Conservation (phyloP, 805 yeast genomes). For the Tetrapisispora taiwanensis region DNA sequence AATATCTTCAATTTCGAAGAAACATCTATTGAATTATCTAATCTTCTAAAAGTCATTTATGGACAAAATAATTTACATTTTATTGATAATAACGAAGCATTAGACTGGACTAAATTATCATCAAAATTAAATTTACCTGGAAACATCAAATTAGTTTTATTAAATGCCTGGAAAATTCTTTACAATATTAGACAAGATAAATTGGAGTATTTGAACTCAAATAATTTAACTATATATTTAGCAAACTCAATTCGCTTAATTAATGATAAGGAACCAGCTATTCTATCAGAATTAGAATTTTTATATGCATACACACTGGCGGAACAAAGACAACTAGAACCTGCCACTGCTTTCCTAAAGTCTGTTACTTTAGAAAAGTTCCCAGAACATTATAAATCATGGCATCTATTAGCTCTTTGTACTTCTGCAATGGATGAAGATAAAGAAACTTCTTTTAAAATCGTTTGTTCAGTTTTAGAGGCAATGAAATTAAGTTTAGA, state of each 20-base stretch:
- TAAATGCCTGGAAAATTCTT: slow-evolving; percentile 19
- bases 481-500: slow-evolving; percentile 30
- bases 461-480: slow-evolving; percentile 43
- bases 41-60: slow-evolving; percentile 13
- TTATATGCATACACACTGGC: slow-evolving; percentile 43
- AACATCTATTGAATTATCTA: slow-evolving; percentile 5
- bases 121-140: slow-evolving; percentile 15
- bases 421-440: slow-evolving; percentile 48
- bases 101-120: slow-evolving; percentile 16
- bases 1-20: slow-evolving; percentile 12
- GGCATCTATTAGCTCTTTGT: slow-evolving; percentile 60
- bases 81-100: slow-evolving; percentile 10
- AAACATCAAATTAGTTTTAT: slow-evolving; percentile 9
- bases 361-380: slow-evolving; percentile 36
- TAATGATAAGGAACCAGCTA: neutral
- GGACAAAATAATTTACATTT: neutral
- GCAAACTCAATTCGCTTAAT: slow-evolving; percentile 18
- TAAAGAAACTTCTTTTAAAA: slow-evolving; percentile 43
- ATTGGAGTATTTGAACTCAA: slow-evolving; percentile 11
- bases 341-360: slow-evolving; percentile 39
- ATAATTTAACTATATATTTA: slow-evolving; percentile 12
- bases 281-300: slow-evolving; percentile 20
- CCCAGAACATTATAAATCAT: slow-evolving; percentile 49
- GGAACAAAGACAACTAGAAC: slow-evolving; percentile 33
- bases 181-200: slow-evolving; percentile 11